phyloP scores from a whole-genome alignment of 495 filamentous ascomycete species.

The Xylaria intraflava region DNA sequence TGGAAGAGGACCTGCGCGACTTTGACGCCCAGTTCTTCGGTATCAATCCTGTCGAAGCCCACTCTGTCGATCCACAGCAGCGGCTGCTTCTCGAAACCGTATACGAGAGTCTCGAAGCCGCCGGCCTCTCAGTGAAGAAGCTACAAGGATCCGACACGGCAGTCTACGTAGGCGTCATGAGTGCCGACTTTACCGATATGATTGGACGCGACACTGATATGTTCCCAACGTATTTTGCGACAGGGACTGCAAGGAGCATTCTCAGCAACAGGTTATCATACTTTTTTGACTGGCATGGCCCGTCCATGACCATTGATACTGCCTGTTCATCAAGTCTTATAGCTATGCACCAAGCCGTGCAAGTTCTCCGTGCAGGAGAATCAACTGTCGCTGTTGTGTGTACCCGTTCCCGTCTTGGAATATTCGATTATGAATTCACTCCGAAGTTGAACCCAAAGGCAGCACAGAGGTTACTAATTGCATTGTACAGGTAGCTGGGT shows the following conservation, averaged over 20 bases:
- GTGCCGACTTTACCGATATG: conserved; percentile 38
- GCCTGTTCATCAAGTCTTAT: conserved; percentile 51
- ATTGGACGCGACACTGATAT: conserved; percentile 32
- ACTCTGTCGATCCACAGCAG: conserved; percentile 28
- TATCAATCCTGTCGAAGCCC: conserved; percentile 25
- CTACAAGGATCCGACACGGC: conserved; percentile 41
- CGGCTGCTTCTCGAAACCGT: conserved; percentile 31
- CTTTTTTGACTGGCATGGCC: conserved; percentile 51
- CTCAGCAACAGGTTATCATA: conserved; percentile 46
- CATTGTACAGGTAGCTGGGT: neutral
- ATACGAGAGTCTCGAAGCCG: conserved; percentile 31
- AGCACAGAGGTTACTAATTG: neutral
- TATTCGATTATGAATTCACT: too few species aligned
- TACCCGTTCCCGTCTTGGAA: neutral
- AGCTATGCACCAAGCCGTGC: conserved; percentile 44
- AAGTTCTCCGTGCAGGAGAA: conserved; percentile 42
- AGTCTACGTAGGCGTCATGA: conserved; percentile 44
- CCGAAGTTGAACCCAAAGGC: conserved; percentile 8
- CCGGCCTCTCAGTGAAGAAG: conserved; percentile 33
- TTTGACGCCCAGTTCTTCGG: conserved; percentile 41
- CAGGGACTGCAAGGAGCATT: conserved; percentile 30
- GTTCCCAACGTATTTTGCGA: conserved; percentile 36
- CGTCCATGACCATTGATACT: conserved; percentile 51
- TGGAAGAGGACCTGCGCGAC: conserved; percentile 26
- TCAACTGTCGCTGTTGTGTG: conserved; percentile 35